Conservation (phyloP, 306 rosid species). For the Quercus alba region DNA sequence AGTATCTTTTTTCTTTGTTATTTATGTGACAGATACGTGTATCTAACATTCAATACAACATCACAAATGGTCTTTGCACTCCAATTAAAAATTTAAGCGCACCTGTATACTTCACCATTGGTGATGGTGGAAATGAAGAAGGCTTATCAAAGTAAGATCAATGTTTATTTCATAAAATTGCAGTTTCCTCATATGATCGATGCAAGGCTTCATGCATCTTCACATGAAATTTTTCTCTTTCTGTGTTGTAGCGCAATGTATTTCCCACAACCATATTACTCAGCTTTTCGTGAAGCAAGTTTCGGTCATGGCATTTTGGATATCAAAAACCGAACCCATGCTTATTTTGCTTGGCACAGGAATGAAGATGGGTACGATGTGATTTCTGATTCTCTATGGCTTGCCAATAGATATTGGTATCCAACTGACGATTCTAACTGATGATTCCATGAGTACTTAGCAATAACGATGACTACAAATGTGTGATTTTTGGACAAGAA, state of each 20-base stretch:
- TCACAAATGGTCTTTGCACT: conserved; percentile 62
- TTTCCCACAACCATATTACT: conserved; percentile 77
- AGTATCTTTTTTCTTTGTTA: background rate
- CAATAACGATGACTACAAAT: background rate
- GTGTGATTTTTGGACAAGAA: background rate
- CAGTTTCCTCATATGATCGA: background rate
- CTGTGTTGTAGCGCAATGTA: conserved; percentile 57
- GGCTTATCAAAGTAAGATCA: conserved; percentile 76
- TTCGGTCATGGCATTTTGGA: conserved; percentile 80
- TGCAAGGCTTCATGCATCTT: background rate
- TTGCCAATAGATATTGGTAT: conserved; percentile 61
- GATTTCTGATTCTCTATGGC: conserved; percentile 68
- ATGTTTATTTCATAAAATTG: background rate
- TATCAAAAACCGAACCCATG: conserved; percentile 81
- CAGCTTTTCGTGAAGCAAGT: conserved; percentile 80
- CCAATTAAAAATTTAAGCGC: conserved; percentile 74
- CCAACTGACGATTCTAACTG: conserved; percentile 57
- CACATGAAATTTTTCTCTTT: background rate
- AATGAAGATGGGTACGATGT: conserved; percentile 75
- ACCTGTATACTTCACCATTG: conserved; percentile 84
- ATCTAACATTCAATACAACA: conserved; percentile 66
- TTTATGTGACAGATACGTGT: conserved; percentile 59
- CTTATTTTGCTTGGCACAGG: conserved; percentile 71
- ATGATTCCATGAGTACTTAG: background rate
- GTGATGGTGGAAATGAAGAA: conserved; percentile 92